Evolutionary conservation across 2,329 filamentous ascomycete genomes (phyloP).

Genomic region (Calonectria fujianensis): DNA sequence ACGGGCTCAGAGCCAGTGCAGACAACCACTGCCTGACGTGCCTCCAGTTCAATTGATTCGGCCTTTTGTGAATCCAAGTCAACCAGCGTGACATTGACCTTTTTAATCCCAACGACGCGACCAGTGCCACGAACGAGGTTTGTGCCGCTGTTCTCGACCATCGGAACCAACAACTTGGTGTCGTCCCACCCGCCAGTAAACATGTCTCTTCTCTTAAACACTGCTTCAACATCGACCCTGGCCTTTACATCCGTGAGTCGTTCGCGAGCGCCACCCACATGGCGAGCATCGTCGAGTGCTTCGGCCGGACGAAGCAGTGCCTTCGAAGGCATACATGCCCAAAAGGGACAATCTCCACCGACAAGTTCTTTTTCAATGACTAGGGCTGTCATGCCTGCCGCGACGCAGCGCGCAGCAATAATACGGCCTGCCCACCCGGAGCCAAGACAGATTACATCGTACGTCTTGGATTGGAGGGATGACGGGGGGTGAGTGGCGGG

Average conservation of each 20-base stretch:
- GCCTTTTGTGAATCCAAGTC: not conserved
- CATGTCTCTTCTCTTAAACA: constrained; percentile 17
- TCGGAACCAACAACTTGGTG: constrained; percentile 13
- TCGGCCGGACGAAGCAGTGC: constrained; percentile 7
- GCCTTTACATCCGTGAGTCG: not conserved
- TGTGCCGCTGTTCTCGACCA: constrained; percentile 14
- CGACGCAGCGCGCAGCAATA: constrained; percentile 7
- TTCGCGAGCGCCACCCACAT: constrained; percentile 5
- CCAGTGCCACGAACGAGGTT: not conserved
- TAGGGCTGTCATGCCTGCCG: not conserved
- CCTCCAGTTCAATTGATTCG: constrained; percentile 3
- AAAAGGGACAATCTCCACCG: constrained; percentile 9
- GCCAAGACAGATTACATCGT: constrained; percentile 15
- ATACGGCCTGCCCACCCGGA: constrained; percentile 15
- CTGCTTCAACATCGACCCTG: not conserved
- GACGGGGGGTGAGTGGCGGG: constrained; percentile 5
- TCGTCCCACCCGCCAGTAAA: constrained; percentile 8
- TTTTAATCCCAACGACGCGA: constrained; percentile 1
- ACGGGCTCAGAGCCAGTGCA: constrained; percentile 13
- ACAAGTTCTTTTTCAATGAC: constrained; percentile 15
- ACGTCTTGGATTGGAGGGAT: not conserved
- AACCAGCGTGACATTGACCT: not conserved
- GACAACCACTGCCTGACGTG: constrained; percentile 7
- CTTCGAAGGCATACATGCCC: constrained; percentile 13
- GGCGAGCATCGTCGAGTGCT: constrained; percentile 15